A percentile compares a stretch with the other conserved stretches of the same genome.
Evolutionary conservation across 108 stramenopile species (phyloP).

Genomic region (Skeletonema marinoi): DNA sequence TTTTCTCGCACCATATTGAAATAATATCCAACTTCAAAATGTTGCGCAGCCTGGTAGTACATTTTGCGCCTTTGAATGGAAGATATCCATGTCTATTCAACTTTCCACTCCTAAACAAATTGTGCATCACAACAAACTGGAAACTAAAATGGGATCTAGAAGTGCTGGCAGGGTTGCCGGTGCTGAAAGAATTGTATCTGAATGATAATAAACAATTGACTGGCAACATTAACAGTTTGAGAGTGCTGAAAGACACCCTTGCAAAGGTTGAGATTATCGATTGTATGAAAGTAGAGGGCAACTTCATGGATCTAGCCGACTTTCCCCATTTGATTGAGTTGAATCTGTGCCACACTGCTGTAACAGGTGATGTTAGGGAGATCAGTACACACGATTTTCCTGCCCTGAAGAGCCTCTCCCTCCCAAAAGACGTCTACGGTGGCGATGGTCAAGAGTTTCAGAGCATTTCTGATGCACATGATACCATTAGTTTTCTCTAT

Average conservation of each 20-base stretch:
- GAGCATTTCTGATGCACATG: not conserved
- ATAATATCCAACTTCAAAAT: not conserved
- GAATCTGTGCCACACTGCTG: not conserved
- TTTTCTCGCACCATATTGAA: too few relatives aligned
- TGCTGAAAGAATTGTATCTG: not conserved
- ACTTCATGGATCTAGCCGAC: slow-evolving; percentile 11
- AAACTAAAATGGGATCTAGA: not conserved
- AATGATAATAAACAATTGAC: not conserved
- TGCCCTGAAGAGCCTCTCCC: not conserved
- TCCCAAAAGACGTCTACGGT: not conserved
- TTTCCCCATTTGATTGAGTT: slow-evolving; percentile 8
- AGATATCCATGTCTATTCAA: not conserved
- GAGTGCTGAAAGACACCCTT: not conserved
- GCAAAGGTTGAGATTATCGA: not conserved
- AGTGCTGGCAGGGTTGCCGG: slow-evolving; percentile 2
- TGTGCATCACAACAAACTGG: not conserved
- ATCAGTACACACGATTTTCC: not conserved
- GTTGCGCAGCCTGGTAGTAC: not conserved
- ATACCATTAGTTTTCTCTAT: not conserved
- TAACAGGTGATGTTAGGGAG: not conserved
- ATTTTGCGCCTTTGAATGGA: not conserved
- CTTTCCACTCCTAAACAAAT: not conserved
- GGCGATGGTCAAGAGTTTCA: not conserved
- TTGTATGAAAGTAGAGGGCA: not conserved
- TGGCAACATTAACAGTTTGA: not conserved